A percentile compares a stretch with the other conserved stretches of the same genome.
Evolutionary conservation across 768 basidiomycete genomes (phyloP).

Genomic region (Mycena olivaceomarginata): DNA sequence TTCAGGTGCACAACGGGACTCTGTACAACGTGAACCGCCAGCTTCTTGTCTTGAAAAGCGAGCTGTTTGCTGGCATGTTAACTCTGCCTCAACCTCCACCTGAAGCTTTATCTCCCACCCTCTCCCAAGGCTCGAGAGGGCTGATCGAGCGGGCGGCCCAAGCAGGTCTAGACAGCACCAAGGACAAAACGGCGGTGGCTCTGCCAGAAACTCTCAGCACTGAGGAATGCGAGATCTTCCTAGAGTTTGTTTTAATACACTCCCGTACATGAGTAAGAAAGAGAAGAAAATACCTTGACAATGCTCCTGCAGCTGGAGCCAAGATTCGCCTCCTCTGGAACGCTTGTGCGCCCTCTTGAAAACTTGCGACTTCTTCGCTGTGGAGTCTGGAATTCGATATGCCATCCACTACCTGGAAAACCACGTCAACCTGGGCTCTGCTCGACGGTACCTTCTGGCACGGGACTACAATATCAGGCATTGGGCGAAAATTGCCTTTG

Average conservation of each 20-base stretch:
- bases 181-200: not conserved
- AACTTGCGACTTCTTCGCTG: slow-evolving; percentile 17
- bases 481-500: slow-evolving; percentile 4
- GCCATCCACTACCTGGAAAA: slow-evolving; percentile 17
- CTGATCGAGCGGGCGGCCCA: not conserved
- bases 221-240: not conserved
- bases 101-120: not conserved
- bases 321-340: not conserved
- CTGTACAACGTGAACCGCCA: slow-evolving; percentile 2
- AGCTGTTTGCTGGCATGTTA: not conserved
- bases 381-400: slow-evolving; percentile 10
- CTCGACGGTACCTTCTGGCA: slow-evolving; percentile 4
- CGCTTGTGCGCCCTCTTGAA: slow-evolving; percentile 3
- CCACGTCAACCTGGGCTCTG: not conserved
- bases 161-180: not conserved
- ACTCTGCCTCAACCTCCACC: not conserved
- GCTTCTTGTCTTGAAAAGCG: not conserved
- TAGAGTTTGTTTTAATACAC: slow-evolving; percentile 21
- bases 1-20: not conserved
- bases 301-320: not conserved
- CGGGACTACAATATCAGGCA: not conserved
- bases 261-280: not conserved
- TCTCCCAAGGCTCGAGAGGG: not conserved
- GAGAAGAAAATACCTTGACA: not conserved
- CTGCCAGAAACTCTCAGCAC: not conserved